These are phyloP conservation scores for Xylaria sp. DNA, from an alignment of 2,329 filamentous ascomycete genomes.

Conservation along the genomic window DNA sequence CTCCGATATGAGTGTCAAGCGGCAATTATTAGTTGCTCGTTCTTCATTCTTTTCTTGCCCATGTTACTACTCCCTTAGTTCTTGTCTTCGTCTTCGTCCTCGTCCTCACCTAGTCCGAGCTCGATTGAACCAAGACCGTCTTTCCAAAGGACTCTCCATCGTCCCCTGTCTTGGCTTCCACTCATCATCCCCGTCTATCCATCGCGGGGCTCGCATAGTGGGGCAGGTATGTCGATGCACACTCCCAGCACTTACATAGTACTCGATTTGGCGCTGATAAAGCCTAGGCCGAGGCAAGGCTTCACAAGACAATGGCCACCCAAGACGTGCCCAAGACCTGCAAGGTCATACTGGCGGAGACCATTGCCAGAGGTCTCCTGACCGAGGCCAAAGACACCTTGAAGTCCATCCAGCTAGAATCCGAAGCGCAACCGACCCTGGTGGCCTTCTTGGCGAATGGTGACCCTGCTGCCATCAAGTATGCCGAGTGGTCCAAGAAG, in stretches of 20 bases:
- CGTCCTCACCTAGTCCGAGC: background rate
- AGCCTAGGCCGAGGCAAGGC: slow-evolving; percentile 3
- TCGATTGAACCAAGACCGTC: background rate
- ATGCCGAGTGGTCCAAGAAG: slow-evolving; percentile 97
- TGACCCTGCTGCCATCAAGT: slow-evolving; percentile 88
- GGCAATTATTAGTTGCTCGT: slow-evolving; percentile 27
- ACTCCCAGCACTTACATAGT: slow-evolving; percentile 13
- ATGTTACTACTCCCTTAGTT: slow-evolving; percentile 5
- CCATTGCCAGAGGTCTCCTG: slow-evolving; percentile 81
- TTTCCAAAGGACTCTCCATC: background rate
- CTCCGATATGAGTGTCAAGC: slow-evolving; percentile 19
- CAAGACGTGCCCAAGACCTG: slow-evolving; percentile 66
- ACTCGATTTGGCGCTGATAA: slow-evolving; percentile 1
- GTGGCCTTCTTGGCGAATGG: slow-evolving; percentile 91
- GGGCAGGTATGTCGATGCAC: slow-evolving; percentile 26
- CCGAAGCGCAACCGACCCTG: slow-evolving; percentile 67
- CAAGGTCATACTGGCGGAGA: slow-evolving; percentile 89
- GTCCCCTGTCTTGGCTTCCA: slow-evolving; percentile 1
- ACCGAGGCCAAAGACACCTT: slow-evolving; percentile 77
- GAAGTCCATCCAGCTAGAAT: slow-evolving; percentile 65
- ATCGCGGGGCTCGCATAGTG: slow-evolving; percentile 27
- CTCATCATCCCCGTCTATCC: slow-evolving; percentile 1
- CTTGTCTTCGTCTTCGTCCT: background rate
- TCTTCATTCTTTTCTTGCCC: slow-evolving; percentile 17
- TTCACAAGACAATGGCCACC: slow-evolving; percentile 42